These are phyloP conservation scores for Hymenoscyphus infarciens DNA, from an alignment of 2,329 filamentous ascomycete genomes.

Conservation along the genomic window DNA sequence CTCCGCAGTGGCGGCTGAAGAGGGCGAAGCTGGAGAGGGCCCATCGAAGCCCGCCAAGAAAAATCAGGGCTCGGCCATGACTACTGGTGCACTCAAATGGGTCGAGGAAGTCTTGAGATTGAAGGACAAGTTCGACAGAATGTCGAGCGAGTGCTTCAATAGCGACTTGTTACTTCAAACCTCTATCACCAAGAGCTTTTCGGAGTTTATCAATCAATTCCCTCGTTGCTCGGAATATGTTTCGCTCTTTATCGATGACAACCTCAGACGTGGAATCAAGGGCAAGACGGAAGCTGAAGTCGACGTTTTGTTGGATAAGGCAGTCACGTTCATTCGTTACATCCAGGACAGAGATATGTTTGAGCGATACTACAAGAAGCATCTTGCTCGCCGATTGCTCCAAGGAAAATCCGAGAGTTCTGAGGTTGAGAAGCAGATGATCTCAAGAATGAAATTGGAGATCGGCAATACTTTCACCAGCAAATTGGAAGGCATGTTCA, in stretches of 20 bases:
- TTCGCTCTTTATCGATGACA: slow-evolving; percentile 95
- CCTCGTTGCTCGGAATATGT: slow-evolving; percentile 83
- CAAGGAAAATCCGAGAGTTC: slow-evolving; percentile 87
- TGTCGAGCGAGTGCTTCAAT: slow-evolving; percentile 71
- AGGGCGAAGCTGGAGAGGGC: slow-evolving; percentile 48
- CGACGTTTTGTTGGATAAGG: slow-evolving; percentile 80
- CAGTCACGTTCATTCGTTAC: slow-evolving; percentile 82
- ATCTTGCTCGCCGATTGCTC: slow-evolving; percentile 81
- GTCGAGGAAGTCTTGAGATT: slow-evolving; percentile 83
- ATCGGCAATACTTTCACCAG: slow-evolving; percentile 90
- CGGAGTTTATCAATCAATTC: slow-evolving; percentile 93
- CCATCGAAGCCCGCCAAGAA: slow-evolving; percentile 45
- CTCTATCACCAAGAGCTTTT: slow-evolving; percentile 80
- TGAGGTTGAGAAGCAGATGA: slow-evolving; percentile 93
- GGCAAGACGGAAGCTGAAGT: slow-evolving; percentile 89
- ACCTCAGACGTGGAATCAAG: slow-evolving; percentile 88
- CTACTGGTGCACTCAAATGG: slow-evolving; percentile 86
- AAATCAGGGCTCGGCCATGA: slow-evolving; percentile 69
- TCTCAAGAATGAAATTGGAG: slow-evolving; percentile 94
- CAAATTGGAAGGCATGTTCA: slow-evolving; percentile 97
- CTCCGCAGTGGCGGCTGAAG: slow-evolving; percentile 41
- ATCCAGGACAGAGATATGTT: slow-evolving; percentile 91
- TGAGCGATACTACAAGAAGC: slow-evolving; percentile 97
- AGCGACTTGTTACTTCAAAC: slow-evolving; percentile 76
- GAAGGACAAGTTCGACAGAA: slow-evolving; percentile 83